Conservation (phyloP, 1,284 basidiomycete genomes). For the Hemileia vastatrix region DNA sequence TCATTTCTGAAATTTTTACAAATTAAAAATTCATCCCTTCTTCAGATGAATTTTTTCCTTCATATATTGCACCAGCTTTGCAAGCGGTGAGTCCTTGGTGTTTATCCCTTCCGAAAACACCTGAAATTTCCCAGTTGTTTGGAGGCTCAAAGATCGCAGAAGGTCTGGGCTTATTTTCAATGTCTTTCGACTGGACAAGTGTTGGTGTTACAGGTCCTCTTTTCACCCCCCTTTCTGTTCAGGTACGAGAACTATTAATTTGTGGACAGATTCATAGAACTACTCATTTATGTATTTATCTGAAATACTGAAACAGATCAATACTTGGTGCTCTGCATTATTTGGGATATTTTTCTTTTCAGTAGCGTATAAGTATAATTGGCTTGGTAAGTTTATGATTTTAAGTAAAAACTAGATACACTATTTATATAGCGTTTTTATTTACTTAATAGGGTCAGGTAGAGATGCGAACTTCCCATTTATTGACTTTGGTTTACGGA, state of each 20-base stretch:
- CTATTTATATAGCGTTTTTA: too few species aligned
- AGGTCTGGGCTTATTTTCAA: slow-evolving; percentile 14
- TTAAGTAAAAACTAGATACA: too few species aligned
- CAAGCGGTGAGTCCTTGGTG: slow-evolving; percentile 24
- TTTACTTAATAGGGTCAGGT: too few species aligned
- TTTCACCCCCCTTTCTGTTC: slow-evolving; percentile 18
- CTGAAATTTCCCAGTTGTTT: slow-evolving; percentile 11
- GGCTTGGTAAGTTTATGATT: too few species aligned
- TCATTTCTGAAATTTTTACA: not conserved
- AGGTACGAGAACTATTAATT: too few species aligned
- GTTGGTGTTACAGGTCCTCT: slow-evolving; percentile 18
- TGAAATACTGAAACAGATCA: too few species aligned
- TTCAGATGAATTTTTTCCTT: slow-evolving; percentile 19
- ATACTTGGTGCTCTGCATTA: slow-evolving; percentile 11
- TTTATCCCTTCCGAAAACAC: slow-evolving; percentile 4
- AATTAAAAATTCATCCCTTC: not conserved
- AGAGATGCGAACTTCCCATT: too few species aligned
- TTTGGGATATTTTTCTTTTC: slow-evolving; percentile 18
- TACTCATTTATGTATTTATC: too few species aligned
- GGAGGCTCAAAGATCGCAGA: slow-evolving; percentile 10
- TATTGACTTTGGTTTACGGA: too few species aligned
- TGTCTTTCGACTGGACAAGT: slow-evolving; percentile 13
- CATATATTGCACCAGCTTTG: slow-evolving; percentile 16
- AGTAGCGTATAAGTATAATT: slow-evolving; percentile 13
- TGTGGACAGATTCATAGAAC: too few species aligned